Percentiles rank a stretch among this genome's conserved stretches.
Evolutionary conservation across 495 filamentous ascomycete species (phyloP).

Genomic region (Hypoxylon perforatum): DNA sequence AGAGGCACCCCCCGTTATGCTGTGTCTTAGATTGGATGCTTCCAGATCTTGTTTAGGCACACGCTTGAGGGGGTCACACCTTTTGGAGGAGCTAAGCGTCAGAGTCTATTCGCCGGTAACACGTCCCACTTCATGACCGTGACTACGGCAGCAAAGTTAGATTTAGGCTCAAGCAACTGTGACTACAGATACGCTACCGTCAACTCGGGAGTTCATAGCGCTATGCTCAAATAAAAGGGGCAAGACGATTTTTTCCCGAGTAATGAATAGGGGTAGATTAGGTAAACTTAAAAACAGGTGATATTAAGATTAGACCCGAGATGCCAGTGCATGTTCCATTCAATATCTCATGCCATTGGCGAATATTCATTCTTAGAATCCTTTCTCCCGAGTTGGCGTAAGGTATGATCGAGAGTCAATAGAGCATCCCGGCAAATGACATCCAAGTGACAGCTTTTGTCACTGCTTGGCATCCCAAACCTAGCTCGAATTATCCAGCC

Average conservation of each 20-base stretch:
- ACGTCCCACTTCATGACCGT: constrained; percentile 24
- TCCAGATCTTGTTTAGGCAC: constrained; percentile 9
- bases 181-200: constrained; percentile 5
- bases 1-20: neutral
- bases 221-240: constrained; percentile 23
- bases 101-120: constrained; percentile 35
- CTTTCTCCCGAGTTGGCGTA: constrained; percentile 8
- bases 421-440: constrained; percentile 28
- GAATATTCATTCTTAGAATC: constrained; percentile 1
- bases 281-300: neutral
- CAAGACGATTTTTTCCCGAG: neutral
- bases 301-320: neutral
- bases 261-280: neutral
- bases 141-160: constrained; percentile 19
- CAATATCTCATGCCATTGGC: neutral
- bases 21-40: constrained; percentile 7
- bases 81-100: constrained; percentile 12
- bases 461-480: constrained; percentile 3
- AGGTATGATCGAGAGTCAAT: constrained; percentile 33
- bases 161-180: constrained; percentile 31
- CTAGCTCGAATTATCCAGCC: constrained; percentile 1
- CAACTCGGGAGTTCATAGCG: neutral
- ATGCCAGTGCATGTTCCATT: neutral
- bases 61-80: constrained; percentile 5
- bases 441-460: constrained; percentile 21